These are phyloP conservation scores for Stenocarpella maydis DNA, from an alignment of 2,329 filamentous ascomycete species.

Conservation along the genomic window DNA sequence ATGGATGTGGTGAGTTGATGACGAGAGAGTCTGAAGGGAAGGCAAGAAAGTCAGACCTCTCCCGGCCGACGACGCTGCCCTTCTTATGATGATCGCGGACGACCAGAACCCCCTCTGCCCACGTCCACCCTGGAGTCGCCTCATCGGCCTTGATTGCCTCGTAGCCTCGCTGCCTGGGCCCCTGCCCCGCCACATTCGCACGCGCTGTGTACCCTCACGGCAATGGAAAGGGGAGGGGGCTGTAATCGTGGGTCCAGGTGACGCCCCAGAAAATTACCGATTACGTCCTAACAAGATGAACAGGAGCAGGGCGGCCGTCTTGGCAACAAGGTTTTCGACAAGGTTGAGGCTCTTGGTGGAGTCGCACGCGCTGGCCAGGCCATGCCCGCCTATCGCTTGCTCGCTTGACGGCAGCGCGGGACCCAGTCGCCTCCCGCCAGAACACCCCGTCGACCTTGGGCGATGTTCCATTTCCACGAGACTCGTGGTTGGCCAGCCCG, in stretches of 20 bases:
- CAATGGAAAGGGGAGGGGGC: conserved; percentile 16
- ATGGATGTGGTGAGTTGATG: conserved; percentile 34
- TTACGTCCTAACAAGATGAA: conserved; percentile 31
- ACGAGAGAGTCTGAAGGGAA: conserved; percentile 26
- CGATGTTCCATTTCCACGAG: conserved; percentile 30
- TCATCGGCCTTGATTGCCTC: conserved; percentile 10
- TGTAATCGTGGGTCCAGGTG: conserved; percentile 8
- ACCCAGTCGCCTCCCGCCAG: conserved; percentile 11
- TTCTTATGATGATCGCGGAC: conserved; percentile 31
- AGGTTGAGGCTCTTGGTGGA: conserved; percentile 18
- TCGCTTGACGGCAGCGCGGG: conserved; percentile 4
- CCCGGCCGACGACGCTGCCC: conserved; percentile 22
- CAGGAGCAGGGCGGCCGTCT: conserved; percentile 27
- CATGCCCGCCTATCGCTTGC: conserved; percentile 22
- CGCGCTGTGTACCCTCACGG: neutral
- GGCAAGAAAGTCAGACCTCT: neutral
- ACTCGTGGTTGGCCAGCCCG: neutral
- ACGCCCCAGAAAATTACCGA: conserved; percentile 20
- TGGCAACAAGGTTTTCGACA: conserved; percentile 29
- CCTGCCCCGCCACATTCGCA: neutral
- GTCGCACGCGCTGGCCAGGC: conserved; percentile 11
- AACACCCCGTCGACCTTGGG: conserved; percentile 5
- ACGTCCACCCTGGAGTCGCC: neutral
- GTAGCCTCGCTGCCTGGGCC: neutral
- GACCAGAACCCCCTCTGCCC: neutral